phyloP scores from a whole-genome alignment of 176 grass and related monocot species.

The Tuctoria greenei region DNA sequence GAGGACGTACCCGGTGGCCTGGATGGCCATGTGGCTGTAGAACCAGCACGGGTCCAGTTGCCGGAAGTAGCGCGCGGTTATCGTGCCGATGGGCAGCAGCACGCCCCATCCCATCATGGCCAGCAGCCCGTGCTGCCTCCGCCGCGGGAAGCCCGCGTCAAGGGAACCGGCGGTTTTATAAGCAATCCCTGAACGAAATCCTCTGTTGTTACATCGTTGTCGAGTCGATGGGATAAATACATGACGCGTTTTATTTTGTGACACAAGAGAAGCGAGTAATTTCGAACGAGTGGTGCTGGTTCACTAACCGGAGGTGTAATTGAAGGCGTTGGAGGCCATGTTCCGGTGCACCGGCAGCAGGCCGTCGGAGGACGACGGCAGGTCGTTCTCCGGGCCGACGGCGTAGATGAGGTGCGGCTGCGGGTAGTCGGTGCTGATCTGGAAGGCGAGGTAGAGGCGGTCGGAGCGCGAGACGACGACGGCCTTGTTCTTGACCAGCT shows the following conservation, averaged over 20 bases:
- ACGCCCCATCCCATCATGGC: slow-evolving; percentile 73
- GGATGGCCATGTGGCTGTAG: slow-evolving; percentile 68
- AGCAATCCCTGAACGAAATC: slow-evolving; percentile 3
- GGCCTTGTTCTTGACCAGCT: slow-evolving; percentile 50
- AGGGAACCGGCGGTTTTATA: background rate
- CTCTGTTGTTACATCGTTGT: background rate
- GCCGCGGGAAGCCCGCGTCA: background rate
- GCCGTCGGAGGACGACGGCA: slow-evolving; percentile 38
- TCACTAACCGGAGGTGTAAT: slow-evolving; percentile 53
- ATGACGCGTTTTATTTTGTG: background rate
- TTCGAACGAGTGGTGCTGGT: background rate
- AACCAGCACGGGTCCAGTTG: slow-evolving; percentile 72
- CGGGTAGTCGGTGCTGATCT: slow-evolving; percentile 58
- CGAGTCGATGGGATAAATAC: background rate
- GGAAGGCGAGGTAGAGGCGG: slow-evolving; percentile 75
- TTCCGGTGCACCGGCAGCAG: slow-evolving; percentile 41
- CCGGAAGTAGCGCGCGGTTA: slow-evolving; percentile 74
- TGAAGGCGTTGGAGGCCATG: slow-evolving; percentile 38
- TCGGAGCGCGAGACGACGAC: slow-evolving; percentile 37
- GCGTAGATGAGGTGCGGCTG: slow-evolving; percentile 66
- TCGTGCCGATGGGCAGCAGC: slow-evolving; percentile 67
- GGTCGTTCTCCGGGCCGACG: slow-evolving; percentile 44
- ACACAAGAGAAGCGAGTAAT: background rate
- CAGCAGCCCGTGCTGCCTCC: slow-evolving; percentile 62
- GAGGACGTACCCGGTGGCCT: slow-evolving; percentile 43